These are phyloP conservation scores for Triadica sebifera DNA, from an alignment of 345 rosid species.

Conservation along the genomic window DNA sequence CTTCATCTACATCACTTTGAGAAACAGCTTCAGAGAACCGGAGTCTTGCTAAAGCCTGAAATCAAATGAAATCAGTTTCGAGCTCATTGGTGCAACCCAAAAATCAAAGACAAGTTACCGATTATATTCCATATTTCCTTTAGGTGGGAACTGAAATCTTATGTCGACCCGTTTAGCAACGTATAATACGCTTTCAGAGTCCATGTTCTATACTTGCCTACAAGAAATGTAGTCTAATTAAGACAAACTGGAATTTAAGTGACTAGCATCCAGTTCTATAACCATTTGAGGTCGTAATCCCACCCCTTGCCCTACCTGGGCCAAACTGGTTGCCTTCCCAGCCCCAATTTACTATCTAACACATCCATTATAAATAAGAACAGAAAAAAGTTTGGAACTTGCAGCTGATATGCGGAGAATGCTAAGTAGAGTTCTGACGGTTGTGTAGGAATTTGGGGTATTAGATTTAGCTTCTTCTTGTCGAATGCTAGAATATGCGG, in stretches of 20 bases:
- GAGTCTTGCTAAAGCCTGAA: conserved; percentile 91
- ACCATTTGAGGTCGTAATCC: neutral
- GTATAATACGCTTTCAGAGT: neutral
- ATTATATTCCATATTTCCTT: neutral
- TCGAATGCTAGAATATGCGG: conserved; percentile 85
- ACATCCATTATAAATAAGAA: neutral
- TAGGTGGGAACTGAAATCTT: neutral
- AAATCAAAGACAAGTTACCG: neutral
- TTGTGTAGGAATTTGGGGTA: conserved; percentile 90
- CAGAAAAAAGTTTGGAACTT: conserved; percentile 37
- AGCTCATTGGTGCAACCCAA: neutral
- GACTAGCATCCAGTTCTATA: conserved; percentile 3
- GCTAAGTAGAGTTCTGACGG: conserved; percentile 90
- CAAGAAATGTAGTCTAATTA: neutral
- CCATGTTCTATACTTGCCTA: neutral
- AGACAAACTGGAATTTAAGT: neutral
- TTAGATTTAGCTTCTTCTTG: conserved; percentile 95
- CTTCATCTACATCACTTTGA: conserved; percentile 98
- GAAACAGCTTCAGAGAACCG: conserved; percentile 92
- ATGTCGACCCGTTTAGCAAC: neutral
- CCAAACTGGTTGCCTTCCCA: neutral
- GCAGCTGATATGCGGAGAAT: conserved; percentile 95
- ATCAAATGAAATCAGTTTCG: conserved; percentile 13
- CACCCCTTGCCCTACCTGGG: conserved; percentile 5
- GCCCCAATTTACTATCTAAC: neutral